Base-by-base conservation (phyloP, 225 moss, liverwort and hornwort genomes). In the Thuidium tamariscinum region DNA sequence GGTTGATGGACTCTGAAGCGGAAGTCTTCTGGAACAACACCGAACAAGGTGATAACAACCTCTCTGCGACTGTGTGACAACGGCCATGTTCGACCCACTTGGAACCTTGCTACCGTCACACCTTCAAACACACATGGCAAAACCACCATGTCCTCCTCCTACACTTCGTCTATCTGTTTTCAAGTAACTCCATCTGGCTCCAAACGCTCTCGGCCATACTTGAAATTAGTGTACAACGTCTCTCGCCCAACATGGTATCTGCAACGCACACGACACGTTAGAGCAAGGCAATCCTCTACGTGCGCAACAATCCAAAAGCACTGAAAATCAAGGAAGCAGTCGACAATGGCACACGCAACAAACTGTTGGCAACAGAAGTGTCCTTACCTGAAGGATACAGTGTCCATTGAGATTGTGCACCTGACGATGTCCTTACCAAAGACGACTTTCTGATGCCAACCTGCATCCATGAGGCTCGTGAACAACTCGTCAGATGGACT, bases 1-100 rank as follows among this genome's bases (percentile, higher is more conserved):
- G 1, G 1, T 17, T 64, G 17, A 17, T 3, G 9, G 1, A 64
- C 0, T 7, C 0, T 34, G 1, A 63, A 63, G 32, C 9, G 2
- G 9, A 34, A 34, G 0, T 63, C 9, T 4, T 66, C 5, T 66
- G 21, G 21, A 66, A 5, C 21, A 6, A 66, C 21, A 37, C 37
- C 5, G 0, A 11, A 20, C 37, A 36, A 66, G 3, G 21, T 66
- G 21, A 36, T 36, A 20, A 10, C 36, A 66, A 36, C 11, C 21
- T 36, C 36, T 11, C 0, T 2, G 1, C 36, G 3, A 36, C 20
- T 1, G 36, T 66, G 36, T 66, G 36, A 21, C 32, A 66, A 20
- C 11, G 11, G 11, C 66, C 21, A 66, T 20, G 10, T 36, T 66
- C 6, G 3, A 0, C 20, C 66, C 2, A 66, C 64, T 34, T 64